These are phyloP conservation scores for Stenogyne calaminthoides DNA, from an alignment of 305 asterid genomes.

Conservation along the genomic window DNA sequence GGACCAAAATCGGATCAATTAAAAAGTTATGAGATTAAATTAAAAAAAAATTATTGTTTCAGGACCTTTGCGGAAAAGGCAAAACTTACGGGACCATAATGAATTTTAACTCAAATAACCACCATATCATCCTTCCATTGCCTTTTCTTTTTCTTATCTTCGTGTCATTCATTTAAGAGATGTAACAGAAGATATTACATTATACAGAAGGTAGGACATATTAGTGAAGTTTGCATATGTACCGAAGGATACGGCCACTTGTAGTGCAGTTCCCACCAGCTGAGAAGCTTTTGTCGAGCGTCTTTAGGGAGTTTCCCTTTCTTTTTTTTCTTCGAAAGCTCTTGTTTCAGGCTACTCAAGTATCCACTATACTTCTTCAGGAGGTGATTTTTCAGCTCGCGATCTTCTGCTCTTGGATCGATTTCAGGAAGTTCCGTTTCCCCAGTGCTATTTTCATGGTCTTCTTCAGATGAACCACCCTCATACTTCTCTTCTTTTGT, in stretches of 20 bases:
- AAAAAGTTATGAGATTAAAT: too few relatives aligned
- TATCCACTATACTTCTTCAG: constrained; percentile 88
- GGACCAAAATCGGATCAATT: too few relatives aligned
- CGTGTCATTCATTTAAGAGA: not conserved
- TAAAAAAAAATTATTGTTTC: too few relatives aligned
- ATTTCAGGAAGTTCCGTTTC: constrained; percentile 82
- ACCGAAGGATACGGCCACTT: constrained; percentile 99
- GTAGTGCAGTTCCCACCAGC: constrained; percentile 96
- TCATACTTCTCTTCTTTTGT: constrained; percentile 76
- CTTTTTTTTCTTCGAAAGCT: constrained; percentile 96
- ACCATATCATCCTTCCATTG: not conserved
- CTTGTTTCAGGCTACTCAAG: constrained; percentile 86
- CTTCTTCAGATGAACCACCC: constrained; percentile 90
- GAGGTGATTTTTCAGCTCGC: constrained; percentile 83
- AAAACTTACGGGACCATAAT: too few relatives aligned
- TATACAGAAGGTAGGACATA: too few relatives aligned
- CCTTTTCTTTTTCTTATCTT: not conserved
- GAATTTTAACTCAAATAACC: too few relatives aligned
- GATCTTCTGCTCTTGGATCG: constrained; percentile 91
- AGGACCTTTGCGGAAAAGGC: too few relatives aligned
- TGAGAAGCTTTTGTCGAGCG: constrained; percentile 85
- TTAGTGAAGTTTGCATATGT: not conserved
- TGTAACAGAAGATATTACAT: not conserved
- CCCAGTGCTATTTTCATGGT: constrained; percentile 75
- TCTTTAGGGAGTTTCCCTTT: constrained; percentile 97